Base-by-base conservation (phyloP, 768 basidiomycete species). In the Termitomyces sp. region DNA sequence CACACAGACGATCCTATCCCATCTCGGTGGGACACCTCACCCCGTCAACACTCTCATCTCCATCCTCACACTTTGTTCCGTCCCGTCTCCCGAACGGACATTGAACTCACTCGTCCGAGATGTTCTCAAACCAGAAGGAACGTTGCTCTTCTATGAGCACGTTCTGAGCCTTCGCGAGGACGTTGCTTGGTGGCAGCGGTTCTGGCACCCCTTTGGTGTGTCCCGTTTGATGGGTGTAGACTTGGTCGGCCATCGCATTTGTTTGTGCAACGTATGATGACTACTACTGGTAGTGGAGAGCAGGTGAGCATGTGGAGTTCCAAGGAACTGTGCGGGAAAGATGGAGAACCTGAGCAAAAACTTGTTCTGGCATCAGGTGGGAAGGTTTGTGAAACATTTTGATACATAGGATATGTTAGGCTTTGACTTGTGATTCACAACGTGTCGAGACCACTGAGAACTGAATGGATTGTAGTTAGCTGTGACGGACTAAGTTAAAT, bases 121-220 rank as follows among this genome's bases (percentile, higher is more conserved):
- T 11, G 73, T 84, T 1, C 77, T 92, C 34, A 83, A 79, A 59
- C 79, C 88, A 0, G 86, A 87, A 0, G 90, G 90, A 0, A 75
- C 79, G 53, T 57, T 91, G 0, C 72, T 91, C 18, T 85, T 85
- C 64, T 85, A 83, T 60, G 90, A 92, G 68, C 90, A 92, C 61
- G 87, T 91, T 11, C 70, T 77, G 54, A 87, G 79, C 62, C 79
- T 74, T 1, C 68, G 71, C 0, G 54, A 64, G 7, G 82, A 86
- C 60, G 80, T 89, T 2, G 80, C 81, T 8, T 82, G 83, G 81
- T 91, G 88, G 88, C 90, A 92, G 69, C 61, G 75, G 0, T 77
- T 88, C 51, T 91, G 88, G 89, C 86, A 2, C 89, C 89, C 0
- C 6, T 90, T 4, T 92, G 90, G 90, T 66, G 67, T 6, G 42